Conservation (phyloP, 257 asterid genomes). For the Solanum sejunctum region DNA sequence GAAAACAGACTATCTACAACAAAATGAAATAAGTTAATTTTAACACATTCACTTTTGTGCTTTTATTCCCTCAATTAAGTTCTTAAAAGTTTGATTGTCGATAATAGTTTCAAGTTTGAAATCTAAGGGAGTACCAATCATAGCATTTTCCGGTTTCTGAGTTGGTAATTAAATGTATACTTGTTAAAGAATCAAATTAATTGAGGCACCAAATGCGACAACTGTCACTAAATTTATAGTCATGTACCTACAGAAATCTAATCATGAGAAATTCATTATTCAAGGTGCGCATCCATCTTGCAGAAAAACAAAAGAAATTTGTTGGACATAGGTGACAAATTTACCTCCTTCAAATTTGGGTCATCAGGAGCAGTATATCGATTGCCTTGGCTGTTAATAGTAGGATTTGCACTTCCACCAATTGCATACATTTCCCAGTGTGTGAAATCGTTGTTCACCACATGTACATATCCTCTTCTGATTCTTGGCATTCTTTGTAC, state of each 20-base stretch:
- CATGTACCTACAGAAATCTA: not conserved
- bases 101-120: not conserved
- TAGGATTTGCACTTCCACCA: conserved; percentile 7
- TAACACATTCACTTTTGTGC: not conserved
- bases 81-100: not conserved
- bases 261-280: not conserved
- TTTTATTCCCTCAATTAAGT: not conserved
- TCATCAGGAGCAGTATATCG: conserved; percentile 8
- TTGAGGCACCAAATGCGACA: not conserved
- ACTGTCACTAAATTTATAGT: not conserved
- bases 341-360: conserved; percentile 6
- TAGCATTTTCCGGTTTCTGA: not conserved
- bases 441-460: conserved; percentile 8
- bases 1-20: not conserved
- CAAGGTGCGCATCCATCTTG: not conserved
- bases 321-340: not conserved
- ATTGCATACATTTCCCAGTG: conserved; percentile 12
- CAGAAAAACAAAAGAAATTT: not conserved
- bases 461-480: conserved; percentile 9
- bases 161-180: not conserved
- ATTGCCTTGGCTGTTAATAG: conserved; percentile 10
- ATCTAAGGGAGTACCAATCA: not conserved
- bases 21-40: not conserved
- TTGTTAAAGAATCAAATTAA: not conserved
- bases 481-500: conserved; percentile 10